Percentiles rank a stretch among this genome's conserved stretches.
These are phyloP conservation scores for Camptophora hylomeconis DNA, from an alignment of 2,329 filamentous ascomycete genomes.

Conservation along the genomic window DNA sequence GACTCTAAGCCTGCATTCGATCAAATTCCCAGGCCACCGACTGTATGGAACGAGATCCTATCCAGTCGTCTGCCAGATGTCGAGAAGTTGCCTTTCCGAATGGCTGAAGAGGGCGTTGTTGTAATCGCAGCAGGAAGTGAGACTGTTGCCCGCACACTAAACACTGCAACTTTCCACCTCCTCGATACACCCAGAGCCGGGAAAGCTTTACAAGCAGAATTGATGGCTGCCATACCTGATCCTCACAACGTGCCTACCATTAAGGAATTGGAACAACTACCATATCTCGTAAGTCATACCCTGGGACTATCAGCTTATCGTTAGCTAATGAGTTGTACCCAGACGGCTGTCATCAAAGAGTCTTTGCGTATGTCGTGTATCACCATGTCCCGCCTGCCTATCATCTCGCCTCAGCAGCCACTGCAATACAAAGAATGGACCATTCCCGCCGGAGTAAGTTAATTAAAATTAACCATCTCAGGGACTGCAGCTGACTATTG, in stretches of 20 bases:
- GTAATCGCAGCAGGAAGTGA: slow-evolving; percentile 9
- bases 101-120: no score
- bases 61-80: no score
- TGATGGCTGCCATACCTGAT: slow-evolving; percentile 15
- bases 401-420: slow-evolving; percentile 20
- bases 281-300: slow-evolving; percentile 4
- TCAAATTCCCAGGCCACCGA: slow-evolving; percentile 1
- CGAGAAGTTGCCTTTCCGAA: no score
- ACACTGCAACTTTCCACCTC: background rate
- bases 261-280: slow-evolving; percentile 2
- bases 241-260: background rate
- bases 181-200: no score
- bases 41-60: background rate
- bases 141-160: background rate
- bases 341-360: slow-evolving; percentile 21
- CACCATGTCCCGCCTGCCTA: slow-evolving; percentile 20
- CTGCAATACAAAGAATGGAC: slow-evolving; percentile 20
- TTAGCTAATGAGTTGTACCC: no score
- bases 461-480: no score
- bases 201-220: slow-evolving; percentile 16
- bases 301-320: no score
- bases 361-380: slow-evolving; percentile 29
- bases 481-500: no score
- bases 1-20: background rate
- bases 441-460: slow-evolving; percentile 21